Evolutionary conservation across 306 rosid genomes (phyloP), one percentile per base, ranked within the genome.

Genomic region (Begonia fuchsioides): DNA sequence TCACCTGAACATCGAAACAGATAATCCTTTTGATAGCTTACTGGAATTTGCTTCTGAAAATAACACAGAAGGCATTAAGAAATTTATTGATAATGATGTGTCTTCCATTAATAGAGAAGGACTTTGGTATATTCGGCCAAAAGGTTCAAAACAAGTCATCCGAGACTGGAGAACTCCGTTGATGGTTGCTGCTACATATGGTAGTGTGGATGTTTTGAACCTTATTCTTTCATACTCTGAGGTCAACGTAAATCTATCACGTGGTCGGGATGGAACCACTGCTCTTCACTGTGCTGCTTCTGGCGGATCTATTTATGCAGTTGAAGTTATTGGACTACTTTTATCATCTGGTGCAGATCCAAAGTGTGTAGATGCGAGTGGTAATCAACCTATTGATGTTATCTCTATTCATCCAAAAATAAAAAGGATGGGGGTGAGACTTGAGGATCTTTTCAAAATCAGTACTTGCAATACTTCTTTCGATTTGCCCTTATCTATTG

Each of bases 261-360:
- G 87, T 8, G 88, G 94, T 16, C 6, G 50, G 10, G 79, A 68
- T 64, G 65, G 69, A 55, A 76, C 69, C 64, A 83, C 94, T 47
- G 88, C 88, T 32, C 94, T 83, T 71, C 94, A 79, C 53, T 83
- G 88, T 67, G 94, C 94, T 69, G 80, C 88, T n/a, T 76, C 85
- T 3, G 76, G 94, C 6, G 94, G 94, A 18, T 71, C 94, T 6
- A 17, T 54, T 46, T 59, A 79, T 40, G 85, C 74, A 2, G 55
- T 69, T 55, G 80, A 65, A 47, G 69, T 56, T 49, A 68, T 83
- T 2, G 75, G 66, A 66, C 63, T 83, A 50, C 94, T 83, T 65
- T 38, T 83, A 40, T 58, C 69, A 2, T 62, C 77, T 15, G 88
- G 94, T 52, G 88, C 88, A 57, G 71, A 79, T 69, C 60, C 63